These are phyloP conservation scores for Penicillium sp. DNA, from an alignment of 2,329 filamentous ascomycete species.

Conservation along the genomic window DNA sequence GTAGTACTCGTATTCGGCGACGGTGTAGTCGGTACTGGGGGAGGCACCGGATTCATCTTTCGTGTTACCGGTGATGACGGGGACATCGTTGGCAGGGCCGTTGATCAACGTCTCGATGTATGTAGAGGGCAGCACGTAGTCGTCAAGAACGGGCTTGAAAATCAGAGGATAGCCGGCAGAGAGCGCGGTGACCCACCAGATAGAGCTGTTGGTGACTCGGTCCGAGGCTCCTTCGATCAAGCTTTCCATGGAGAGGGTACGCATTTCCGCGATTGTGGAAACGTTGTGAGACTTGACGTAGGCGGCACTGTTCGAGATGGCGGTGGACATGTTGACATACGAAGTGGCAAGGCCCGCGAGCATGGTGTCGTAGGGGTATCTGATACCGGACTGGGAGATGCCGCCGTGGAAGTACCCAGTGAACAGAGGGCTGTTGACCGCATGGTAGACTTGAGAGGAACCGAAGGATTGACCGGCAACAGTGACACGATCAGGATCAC, in stretches of 20 bases:
- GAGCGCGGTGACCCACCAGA: conserved; percentile 33
- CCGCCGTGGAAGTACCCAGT: conserved; percentile 32
- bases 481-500: conserved; percentile 52
- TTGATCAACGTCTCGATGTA: conserved; percentile 28
- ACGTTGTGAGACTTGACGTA: conserved; percentile 29
- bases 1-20: conserved; percentile 28
- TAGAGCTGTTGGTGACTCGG: conserved; percentile 24
- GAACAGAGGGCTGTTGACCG: conserved; percentile 32
- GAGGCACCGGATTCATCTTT: conserved; percentile 35
- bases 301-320: conserved; percentile 25
- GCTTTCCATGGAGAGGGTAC: conserved; percentile 24
- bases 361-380: conserved; percentile 31
- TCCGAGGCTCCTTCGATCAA: conserved; percentile 28
- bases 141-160: conserved; percentile 31
- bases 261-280: conserved; percentile 25
- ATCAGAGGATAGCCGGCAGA: conserved; percentile 29
- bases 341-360: conserved; percentile 31
- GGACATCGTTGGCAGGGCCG: conserved; percentile 37
- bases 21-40: conserved; percentile 23
- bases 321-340: conserved; percentile 31
- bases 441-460: conserved; percentile 34
- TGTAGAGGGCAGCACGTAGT: conserved; percentile 27
- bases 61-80: conserved; percentile 40
- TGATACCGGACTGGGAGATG: conserved; percentile 33
- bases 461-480: conserved; percentile 38